Evolutionary conservation across 805 yeast genomes (phyloP).

Genomic region (Kodamaea kaohsiungensis): DNA sequence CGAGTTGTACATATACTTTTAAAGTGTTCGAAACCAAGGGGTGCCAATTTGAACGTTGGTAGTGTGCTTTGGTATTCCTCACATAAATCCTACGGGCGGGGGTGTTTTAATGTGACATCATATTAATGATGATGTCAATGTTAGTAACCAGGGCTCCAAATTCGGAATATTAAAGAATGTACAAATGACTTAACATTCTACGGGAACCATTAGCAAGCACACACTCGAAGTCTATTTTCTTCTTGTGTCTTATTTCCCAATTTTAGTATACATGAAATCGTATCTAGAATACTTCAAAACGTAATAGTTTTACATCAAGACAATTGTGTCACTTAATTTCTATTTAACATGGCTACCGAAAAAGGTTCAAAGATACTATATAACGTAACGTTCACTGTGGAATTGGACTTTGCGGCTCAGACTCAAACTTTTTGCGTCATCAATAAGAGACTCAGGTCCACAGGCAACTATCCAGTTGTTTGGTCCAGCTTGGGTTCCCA

Average conservation of each 20-base stretch:
- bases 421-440: slow-evolving; percentile 27
- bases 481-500: slow-evolving; percentile 30
- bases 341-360: no score
- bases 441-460: slow-evolving; percentile 52
- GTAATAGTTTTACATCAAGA: no score
- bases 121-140: slow-evolving; percentile 63
- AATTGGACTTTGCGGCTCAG: slow-evolving; percentile 1
- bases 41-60: background rate
- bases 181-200: no score
- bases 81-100: background rate
- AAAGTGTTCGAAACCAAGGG: background rate
- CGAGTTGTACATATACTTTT: background rate
- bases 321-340: no score
- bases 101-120: slow-evolving; percentile 56
- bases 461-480: slow-evolving; percentile 59
- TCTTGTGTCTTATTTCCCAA: no score
- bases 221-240: no score
- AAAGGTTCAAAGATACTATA: background rate
- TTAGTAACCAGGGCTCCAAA: no score
- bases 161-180: no score
- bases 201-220: no score
- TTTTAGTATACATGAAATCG: no score
- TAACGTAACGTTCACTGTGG: background rate
- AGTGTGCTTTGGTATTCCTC: background rate
- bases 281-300: no score